These are phyloP conservation scores for Collybia mongolica DNA, from an alignment of 768 basidiomycete genomes.

Conservation along the genomic window DNA sequence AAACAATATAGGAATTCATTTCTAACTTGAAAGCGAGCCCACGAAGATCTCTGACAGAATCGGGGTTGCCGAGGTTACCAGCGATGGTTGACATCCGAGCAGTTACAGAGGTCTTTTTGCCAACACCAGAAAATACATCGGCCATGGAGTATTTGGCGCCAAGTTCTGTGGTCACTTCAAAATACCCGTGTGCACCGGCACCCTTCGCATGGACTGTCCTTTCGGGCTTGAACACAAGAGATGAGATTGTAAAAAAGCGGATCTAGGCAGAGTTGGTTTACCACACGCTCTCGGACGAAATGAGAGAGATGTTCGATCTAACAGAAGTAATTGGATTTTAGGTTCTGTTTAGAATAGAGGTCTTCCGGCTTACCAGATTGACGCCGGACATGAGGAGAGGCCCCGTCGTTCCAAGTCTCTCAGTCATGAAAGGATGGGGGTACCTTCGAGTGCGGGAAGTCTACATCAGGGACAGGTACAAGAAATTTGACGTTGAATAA, in stretches of 20 bases:
- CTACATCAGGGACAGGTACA: too few species aligned
- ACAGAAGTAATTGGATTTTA: background rate
- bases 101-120: constrained; percentile 28
- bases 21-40: constrained; percentile 52
- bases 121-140: constrained; percentile 27
- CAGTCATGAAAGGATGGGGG: constrained; percentile 9
- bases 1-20: constrained; percentile 11
- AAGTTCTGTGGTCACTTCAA: constrained; percentile 49
- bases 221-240: constrained; percentile 19
- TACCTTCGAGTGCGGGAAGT: background rate
- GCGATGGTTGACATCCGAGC: constrained; percentile 39
- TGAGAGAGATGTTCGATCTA: constrained; percentile 16
- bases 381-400: constrained; percentile 12
- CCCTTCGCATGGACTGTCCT: constrained; percentile 35
- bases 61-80: constrained; percentile 49
- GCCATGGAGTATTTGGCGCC: constrained; percentile 31
- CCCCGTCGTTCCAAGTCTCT: constrained; percentile 11
- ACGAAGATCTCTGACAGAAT: constrained; percentile 48
- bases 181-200: constrained; percentile 49
- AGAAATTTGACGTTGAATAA: too few species aligned
- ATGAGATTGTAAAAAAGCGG: background rate
- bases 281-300: constrained; percentile 16
- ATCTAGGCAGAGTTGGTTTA: background rate
- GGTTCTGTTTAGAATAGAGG: background rate
- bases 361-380: constrained; percentile 8